phyloP scores from a whole-genome alignment of 345 rosid genomes.

The Hibiscus syriacus region DNA sequence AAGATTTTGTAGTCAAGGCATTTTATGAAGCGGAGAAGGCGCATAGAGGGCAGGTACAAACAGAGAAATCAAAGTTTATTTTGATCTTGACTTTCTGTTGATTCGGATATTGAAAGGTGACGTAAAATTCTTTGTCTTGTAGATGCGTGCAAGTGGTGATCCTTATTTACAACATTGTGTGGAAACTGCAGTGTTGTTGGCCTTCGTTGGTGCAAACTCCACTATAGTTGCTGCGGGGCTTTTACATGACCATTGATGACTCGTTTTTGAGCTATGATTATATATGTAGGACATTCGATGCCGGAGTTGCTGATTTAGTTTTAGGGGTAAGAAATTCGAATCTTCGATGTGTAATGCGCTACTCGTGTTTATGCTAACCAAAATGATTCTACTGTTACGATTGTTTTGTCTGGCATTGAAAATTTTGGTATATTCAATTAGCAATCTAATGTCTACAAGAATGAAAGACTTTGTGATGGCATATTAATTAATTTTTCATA shows the following conservation, averaged over 20 bases:
- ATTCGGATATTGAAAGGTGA: neutral
- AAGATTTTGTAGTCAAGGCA: conserved; percentile 68
- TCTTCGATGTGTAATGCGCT: neutral
- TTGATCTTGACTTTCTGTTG: conserved; percentile 10
- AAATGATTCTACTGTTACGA: neutral
- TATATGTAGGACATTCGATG: conserved; percentile 58
- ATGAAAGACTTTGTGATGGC: neutral
- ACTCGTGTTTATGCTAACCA: neutral
- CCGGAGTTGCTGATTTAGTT: conserved; percentile 84
- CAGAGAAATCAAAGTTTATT: neutral
- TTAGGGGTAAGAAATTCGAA: conserved; percentile 58
- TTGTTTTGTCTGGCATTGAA: neutral
- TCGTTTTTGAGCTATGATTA: conserved; percentile 64
- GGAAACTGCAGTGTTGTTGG: conserved; percentile 80
- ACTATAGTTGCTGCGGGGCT: conserved; percentile 90
- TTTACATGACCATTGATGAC: conserved; percentile 89
- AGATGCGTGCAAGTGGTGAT: conserved; percentile 95
- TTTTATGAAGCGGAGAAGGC: conserved; percentile 89
- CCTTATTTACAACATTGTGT: conserved; percentile 94
- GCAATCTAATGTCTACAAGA: neutral
- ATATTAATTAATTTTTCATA: neutral
- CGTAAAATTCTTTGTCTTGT: conserved; percentile 14
- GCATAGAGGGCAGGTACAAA: conserved; percentile 83
- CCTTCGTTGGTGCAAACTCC: conserved; percentile 71
- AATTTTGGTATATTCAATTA: too few relatives aligned